A percentile compares a stretch with the other conserved stretches of the same genome.
phyloP scores from a whole-genome alignment of 768 basidiomycete species.

The Boletus huronensis region DNA sequence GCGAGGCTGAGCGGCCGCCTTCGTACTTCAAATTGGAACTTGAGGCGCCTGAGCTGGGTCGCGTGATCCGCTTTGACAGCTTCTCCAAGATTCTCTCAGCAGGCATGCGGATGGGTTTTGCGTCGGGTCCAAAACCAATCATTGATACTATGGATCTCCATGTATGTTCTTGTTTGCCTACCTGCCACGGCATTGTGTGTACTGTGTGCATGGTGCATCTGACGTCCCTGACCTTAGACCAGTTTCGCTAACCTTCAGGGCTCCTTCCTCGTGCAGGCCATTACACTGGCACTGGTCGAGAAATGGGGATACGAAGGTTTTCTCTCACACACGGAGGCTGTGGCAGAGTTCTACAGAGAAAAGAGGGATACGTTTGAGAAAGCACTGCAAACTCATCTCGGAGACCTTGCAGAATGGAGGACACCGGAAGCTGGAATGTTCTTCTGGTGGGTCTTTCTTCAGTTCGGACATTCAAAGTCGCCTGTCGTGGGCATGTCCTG shows the following conservation, averaged over 20 bases:
- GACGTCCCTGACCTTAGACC: slow-evolving; percentile 44
- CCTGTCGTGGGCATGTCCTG: slow-evolving; percentile 3
- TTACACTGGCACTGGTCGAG: slow-evolving; percentile 54
- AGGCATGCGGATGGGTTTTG: slow-evolving; percentile 80
- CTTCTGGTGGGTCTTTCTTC: slow-evolving; percentile 57
- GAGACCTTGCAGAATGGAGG: slow-evolving; percentile 70
- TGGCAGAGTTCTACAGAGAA: slow-evolving; percentile 69
- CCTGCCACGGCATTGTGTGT: slow-evolving; percentile 9
- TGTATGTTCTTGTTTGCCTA: slow-evolving; percentile 39
- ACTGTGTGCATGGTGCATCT: slow-evolving; percentile 1
- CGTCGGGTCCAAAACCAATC: slow-evolving; percentile 67
- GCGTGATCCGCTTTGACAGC: slow-evolving; percentile 86
- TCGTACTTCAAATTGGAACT: slow-evolving; percentile 83
- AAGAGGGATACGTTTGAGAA: slow-evolving; percentile 77
- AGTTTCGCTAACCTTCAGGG: slow-evolving; percentile 63
- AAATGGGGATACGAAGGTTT: slow-evolving; percentile 80
- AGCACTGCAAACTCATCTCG: slow-evolving; percentile 73
- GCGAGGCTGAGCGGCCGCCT: slow-evolving; percentile 55
- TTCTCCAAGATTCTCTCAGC: slow-evolving; percentile 79
- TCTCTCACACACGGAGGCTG: slow-evolving; percentile 57
- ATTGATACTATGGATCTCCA: slow-evolving; percentile 67
- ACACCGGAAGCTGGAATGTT: slow-evolving; percentile 84
- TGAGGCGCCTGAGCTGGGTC: slow-evolving; percentile 62
- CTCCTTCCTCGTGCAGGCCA: slow-evolving; percentile 60
- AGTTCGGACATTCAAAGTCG: slow-evolving; percentile 5